Evolutionary conservation across 225 moss, liverwort and hornwort genomes (phyloP), one percentile per base, ranked within the genome.

Genomic region (Sphagnum tenellum): DNA sequence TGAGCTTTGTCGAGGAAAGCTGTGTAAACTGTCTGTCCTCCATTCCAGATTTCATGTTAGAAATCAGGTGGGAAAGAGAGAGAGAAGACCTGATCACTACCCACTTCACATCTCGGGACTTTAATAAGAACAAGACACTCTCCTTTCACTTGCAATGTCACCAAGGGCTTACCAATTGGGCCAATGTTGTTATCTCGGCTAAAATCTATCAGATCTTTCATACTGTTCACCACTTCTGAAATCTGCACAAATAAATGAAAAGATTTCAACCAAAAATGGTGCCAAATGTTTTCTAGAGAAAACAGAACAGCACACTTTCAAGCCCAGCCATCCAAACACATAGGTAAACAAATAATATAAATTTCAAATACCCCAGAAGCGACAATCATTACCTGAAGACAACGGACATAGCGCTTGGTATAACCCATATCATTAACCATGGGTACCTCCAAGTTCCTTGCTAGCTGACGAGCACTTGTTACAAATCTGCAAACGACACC

Each of bases 171-270:
- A 98, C 96, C 81, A 55, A 82, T 84, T n/a, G 98, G 98, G 5
- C 98, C 98, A 59, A 90, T 79, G 62, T 76, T 84, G 64, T 93
- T 93, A 70, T 98, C 89, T 44, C 98, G 85, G 71, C 93, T 98
- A 78, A 93, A 98, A 74, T 98, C 98, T 56, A 98, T 98, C 56
- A 98, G 78, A 70, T 98, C 98, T 70, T 98, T 98, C 93, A 98
- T 98, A 80, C 93, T 98, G 76, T 98, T 98, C 4, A 98, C 98
- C 50, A 98, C 98, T 79, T 98, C 98, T n/a, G 98, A 98, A 44
- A 98, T 98, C 98, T 98, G 86, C 9, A 9, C 65, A 79, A 50
- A 5, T 56, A 72, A n/a, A 62, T 0, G 52, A 52, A 52, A 52
- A 52, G 9, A 52, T 52, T 29, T 29, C 29, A 29, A 0, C 29